phyloP scores from a whole-genome alignment of 768 basidiomycete species.

The Tricholoma saponaceum region DNA sequence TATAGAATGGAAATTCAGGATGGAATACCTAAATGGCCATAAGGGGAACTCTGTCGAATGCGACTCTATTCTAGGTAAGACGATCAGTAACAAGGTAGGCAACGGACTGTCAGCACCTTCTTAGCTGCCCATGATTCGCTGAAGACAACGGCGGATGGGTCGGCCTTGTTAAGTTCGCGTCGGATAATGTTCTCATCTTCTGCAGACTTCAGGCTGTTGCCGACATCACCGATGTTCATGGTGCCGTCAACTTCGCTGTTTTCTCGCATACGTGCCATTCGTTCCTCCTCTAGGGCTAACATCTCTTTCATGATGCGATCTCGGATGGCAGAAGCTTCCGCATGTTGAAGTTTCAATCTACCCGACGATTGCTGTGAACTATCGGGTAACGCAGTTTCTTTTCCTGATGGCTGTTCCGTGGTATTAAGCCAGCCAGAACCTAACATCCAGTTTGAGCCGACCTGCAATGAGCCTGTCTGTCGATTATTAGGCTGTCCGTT shows the following conservation, averaged over 20 bases:
- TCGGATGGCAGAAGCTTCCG: conserved; percentile 87
- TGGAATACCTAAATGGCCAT: conserved; percentile 82
- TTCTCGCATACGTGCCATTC: conserved; percentile 89
- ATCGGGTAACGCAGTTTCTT: conserved; percentile 12
- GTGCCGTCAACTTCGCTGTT: conserved; percentile 64
- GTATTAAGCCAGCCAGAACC: conserved; percentile 49
- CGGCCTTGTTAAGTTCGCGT: conserved; percentile 88
- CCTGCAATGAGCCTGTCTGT: neutral
- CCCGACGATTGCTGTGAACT: conserved; percentile 28
- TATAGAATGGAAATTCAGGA: conserved; percentile 4
- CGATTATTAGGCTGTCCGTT: conserved; percentile 2
- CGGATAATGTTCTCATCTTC: conserved; percentile 95
- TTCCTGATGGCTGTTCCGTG: conserved; percentile 12
- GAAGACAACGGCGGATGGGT: conserved; percentile 94
- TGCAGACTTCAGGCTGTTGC: conserved; percentile 55
- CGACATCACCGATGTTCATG: conserved; percentile 47
- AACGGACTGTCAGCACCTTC: conserved; percentile 48
- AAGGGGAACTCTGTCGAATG: conserved; percentile 90
- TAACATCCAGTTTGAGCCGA: conserved; percentile 43
- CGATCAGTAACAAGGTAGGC: neutral
- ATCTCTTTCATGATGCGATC: conserved; percentile 99
- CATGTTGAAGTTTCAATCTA: conserved; percentile 71
- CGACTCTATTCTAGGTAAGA: conserved; percentile 50
- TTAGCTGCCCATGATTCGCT: conserved; percentile 94
- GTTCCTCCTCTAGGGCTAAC: conserved; percentile 93